Base-by-base conservation (phyloP, 1,139 yeast species). In the Candida buenavistaensis region DNA sequence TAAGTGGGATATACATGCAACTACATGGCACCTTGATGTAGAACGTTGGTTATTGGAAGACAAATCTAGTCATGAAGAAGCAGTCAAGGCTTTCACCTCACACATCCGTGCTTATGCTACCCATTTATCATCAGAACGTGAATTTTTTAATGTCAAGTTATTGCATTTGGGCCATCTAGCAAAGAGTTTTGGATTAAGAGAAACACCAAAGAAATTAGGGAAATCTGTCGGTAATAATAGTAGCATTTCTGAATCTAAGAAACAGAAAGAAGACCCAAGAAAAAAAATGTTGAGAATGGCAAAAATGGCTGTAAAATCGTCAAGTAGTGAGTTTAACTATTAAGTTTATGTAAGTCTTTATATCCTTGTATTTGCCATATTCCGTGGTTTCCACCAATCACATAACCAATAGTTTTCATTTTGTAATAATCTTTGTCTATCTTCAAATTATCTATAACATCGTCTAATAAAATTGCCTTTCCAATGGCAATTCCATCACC, bases 81-180 rank as follows among this genome's bases (percentile, higher is more conserved):
- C 96, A 0, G 73, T 75, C 11, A 78, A 80, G 50, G 97, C 87
- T 2, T 92, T 87, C 54, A 79, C 85, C 7, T 83, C 96, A 42
- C 97, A 92, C 57, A 70, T 92, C 27, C 74, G 97, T 52, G 98
- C 98, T 0, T 92, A 92, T 55, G 88, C 98, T n/a, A 92, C 99
- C 0, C 99, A 92, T 65, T 75, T 88, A 42, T 68, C 90, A 0
- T 54, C 79, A 1, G 98, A 94, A 57, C 76, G 92, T 52, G 74
- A 70, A 28, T 79, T 75, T 43, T 92, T 92, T 67, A 89, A 87
- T 51, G 80, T 92, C 21, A 85, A 84, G 50, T 64, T 72, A 26
- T 65, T 94, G 40, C 99, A 92, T 69, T 67, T 94, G 48, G 99
- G 98, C 15, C 98, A 92, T 65, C 68, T 94, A 50, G 97, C 97